A percentile compares a stretch with the other conserved stretches of the same genome.
These are phyloP conservation scores for Leccinum fallax DNA, from an alignment of 1,284 basidiomycete genomes.

Conservation along the genomic window DNA sequence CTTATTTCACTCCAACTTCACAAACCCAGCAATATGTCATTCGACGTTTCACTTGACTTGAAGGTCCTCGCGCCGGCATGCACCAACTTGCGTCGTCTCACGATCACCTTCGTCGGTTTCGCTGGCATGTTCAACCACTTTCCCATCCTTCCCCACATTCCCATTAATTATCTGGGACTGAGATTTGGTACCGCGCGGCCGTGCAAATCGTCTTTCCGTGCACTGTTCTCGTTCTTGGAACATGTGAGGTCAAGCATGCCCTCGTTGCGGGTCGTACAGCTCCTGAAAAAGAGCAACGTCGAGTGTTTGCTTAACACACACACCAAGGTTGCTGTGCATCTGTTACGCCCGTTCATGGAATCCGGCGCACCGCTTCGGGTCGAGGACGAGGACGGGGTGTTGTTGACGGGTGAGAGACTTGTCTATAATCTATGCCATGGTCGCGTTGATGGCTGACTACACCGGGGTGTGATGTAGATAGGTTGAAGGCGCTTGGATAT, in stretches of 20 bases:
- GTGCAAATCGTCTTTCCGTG: slow-evolving; percentile 14
- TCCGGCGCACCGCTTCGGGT: neutral
- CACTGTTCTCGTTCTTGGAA: slow-evolving; percentile 18
- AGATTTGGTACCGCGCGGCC: neutral
- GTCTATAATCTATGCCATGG: neutral
- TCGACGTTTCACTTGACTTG: neutral
- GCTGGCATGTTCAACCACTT: neutral
- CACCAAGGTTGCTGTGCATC: neutral
- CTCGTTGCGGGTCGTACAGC: slow-evolving; percentile 27
- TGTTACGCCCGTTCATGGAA: neutral
- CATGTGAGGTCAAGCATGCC: slow-evolving; percentile 17
- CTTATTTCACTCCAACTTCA: slow-evolving; percentile 21
- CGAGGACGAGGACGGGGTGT: neutral
- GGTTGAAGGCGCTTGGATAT: neutral
- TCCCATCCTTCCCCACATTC: slow-evolving; percentile 13
- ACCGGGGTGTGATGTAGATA: neutral
- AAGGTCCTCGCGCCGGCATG: slow-evolving; percentile 17
- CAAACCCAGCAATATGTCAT: neutral
- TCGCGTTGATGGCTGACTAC: neutral
- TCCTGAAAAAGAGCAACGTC: slow-evolving; percentile 22
- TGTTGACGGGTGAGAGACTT: neutral
- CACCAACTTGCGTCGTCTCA: slow-evolving; percentile 13
- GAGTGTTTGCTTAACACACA: slow-evolving; percentile 9
- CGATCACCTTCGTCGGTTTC: neutral
- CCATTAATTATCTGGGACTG: slow-evolving; percentile 22